These are phyloP conservation scores for Penicillium samsonianum DNA, from an alignment of 495 filamentous ascomycete species.

Conservation along the genomic window DNA sequence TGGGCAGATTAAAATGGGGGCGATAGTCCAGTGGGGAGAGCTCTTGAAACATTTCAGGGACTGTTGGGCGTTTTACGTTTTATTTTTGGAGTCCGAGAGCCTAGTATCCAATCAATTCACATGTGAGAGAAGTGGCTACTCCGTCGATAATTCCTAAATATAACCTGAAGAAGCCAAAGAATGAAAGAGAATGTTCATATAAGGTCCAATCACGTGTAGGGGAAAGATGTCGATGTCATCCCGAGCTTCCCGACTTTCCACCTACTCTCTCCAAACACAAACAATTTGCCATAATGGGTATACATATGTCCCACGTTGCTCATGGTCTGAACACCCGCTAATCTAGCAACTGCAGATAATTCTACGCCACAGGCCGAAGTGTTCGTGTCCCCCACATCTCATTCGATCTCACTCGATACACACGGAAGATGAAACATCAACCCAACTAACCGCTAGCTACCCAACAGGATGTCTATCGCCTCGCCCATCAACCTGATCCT, in stretches of 20 bases:
- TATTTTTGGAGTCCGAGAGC: neutral
- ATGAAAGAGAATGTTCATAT: constrained; percentile 5
- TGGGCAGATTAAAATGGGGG: constrained; percentile 27
- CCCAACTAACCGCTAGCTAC: constrained; percentile 7
- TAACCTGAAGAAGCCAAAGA: neutral
- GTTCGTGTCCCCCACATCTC: constrained; percentile 16
- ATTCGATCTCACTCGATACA: neutral
- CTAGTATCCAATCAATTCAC: neutral
- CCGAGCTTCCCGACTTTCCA: constrained; percentile 6
- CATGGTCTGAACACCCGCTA: constrained; percentile 7
- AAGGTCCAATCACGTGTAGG: constrained; percentile 10
- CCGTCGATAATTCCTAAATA: neutral
- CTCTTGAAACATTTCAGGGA: constrained; percentile 13
- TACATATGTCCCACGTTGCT: neutral
- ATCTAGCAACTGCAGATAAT: constrained; percentile 11
- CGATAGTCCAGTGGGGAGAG: constrained; percentile 21
- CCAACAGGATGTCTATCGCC: constrained; percentile 57
- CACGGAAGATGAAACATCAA: neutral
- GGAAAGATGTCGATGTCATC: constrained; percentile 6
- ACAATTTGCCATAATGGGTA: neutral
- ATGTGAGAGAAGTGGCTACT: constrained; percentile 1
- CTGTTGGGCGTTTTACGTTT: constrained; percentile 12
- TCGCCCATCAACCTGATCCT: constrained; percentile 82
- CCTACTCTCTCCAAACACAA: neutral
- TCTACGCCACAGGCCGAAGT: constrained; percentile 29